Evolutionary conservation across 805 yeast genomes (phyloP), one percentile per base, ranked within the genome.

Genomic region (Metschnikowia sp.): DNA sequence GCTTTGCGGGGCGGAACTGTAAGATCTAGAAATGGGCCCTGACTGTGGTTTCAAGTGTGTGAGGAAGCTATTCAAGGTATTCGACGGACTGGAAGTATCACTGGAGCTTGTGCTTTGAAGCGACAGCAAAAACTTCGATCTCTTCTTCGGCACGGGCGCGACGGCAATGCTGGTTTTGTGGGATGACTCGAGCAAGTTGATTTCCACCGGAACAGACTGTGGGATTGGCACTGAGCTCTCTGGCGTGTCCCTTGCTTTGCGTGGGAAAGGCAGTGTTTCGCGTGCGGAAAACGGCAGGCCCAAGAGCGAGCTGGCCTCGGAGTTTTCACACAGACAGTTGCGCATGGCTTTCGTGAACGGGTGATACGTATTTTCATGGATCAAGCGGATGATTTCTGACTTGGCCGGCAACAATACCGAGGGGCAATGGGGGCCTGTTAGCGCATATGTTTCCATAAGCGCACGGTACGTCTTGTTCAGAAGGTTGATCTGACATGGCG

Each of bases 401-500:
- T 66, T 63, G 10, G 72, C 72, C 3, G 50, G 51, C 38, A 56
- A 35, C 18, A 70, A 56, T 18, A 60, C 57, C 7, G 28, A 29
- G 1, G 74, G 74, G 26, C 50, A 50, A 39, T 65, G 70, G 10
- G 68, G 52, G 41, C 55, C 47, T 10, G 30, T 34, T 10, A 32
- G 18, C 10, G 46, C 40, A 28, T 59, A 45, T 18, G 53, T 58
- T 10, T 43, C 48, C 32, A 62, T 36, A 36, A 69, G 56, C 10
- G 55, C 53, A 12, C 64, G 58, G 49, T 60, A 65, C 3, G 76
- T 62, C 8, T 66, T 64, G 49, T 66, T 57, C 0, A 82, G 75
- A 22, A 80, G 52, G 58, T 79, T 80, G 49, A 80, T 69, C 57
- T 80, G 82, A 36, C 65, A 66, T 2, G 74, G 71, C 1, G 83